phyloP scores from a whole-genome alignment of 345 rosid genomes.

The Chamaenerion angustifolium region DNA sequence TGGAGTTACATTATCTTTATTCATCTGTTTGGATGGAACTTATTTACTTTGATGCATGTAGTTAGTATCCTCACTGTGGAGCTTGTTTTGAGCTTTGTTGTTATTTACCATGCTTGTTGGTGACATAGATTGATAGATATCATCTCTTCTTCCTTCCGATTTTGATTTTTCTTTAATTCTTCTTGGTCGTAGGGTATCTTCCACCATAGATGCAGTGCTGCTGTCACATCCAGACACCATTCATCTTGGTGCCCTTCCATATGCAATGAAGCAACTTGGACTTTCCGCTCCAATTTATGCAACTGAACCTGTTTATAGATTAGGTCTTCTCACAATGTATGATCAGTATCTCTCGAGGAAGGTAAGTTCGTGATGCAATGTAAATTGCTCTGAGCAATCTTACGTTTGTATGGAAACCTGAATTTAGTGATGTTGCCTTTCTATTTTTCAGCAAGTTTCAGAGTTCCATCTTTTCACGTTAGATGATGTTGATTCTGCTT shows the following conservation, averaged over 20 bases:
- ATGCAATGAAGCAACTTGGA: constrained; percentile 77
- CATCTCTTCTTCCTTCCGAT: not conserved
- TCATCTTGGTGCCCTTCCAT: constrained; percentile 91
- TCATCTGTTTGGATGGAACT: no score
- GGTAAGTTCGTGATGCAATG: constrained; percentile 23
- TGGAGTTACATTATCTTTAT: no score
- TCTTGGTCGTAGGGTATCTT: constrained; percentile 45
- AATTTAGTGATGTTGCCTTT: not conserved
- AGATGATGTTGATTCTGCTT: constrained; percentile 88
- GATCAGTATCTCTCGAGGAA: constrained; percentile 80
- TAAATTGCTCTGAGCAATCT: not conserved
- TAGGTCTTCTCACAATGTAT: constrained; percentile 92
- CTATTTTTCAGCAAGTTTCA: constrained; percentile 64
- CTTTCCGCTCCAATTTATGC: constrained; percentile 78
- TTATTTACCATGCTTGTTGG: not conserved
- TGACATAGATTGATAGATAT: no score
- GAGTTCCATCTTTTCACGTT: constrained; percentile 85
- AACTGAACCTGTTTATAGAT: constrained; percentile 68
- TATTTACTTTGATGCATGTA: no score
- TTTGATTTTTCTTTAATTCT: not conserved
- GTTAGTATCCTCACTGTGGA: no score
- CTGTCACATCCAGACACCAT: constrained; percentile 79
- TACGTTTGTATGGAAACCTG: not conserved
- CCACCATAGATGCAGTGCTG: constrained; percentile 72
- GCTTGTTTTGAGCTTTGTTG: not conserved